A percentile compares a stretch with the other conserved stretches of the same genome.
These are phyloP conservation scores for Cicer pinnatifidum DNA, from an alignment of 306 rosid species.

Conservation along the genomic window DNA sequence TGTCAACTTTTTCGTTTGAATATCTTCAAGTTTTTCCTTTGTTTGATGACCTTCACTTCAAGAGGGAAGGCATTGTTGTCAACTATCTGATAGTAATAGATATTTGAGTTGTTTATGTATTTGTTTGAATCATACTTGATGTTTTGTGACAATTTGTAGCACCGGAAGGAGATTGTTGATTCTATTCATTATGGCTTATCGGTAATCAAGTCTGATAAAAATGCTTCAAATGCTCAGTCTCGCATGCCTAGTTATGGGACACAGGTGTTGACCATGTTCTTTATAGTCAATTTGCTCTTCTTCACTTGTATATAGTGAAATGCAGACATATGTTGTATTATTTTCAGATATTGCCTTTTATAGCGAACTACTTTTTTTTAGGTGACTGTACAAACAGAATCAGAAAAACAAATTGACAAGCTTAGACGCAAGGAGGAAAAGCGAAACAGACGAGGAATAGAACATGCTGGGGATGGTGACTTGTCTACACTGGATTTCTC, in stretches of 20 bases:
- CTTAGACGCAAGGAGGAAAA: slow-evolving; percentile 98
- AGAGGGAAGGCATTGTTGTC: slow-evolving; percentile 20
- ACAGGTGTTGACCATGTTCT: slow-evolving; percentile 61
- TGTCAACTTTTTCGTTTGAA: slow-evolving; percentile 36
- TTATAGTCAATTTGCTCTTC: slow-evolving; percentile 29
- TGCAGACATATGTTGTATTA: slow-evolving; percentile 15
- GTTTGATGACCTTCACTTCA: slow-evolving; percentile 33
- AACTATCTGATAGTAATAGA: slow-evolving; percentile 12
- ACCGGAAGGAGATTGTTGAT: slow-evolving; percentile 81
- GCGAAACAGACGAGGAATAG: slow-evolving; percentile 76
- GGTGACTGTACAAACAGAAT: slow-evolving; percentile 95
- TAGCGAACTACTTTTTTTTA: slow-evolving; percentile 42
- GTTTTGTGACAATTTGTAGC: slow-evolving; percentile 56
- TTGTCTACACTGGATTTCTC: slow-evolving; percentile 71
- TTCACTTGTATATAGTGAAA: slow-evolving; percentile 31
- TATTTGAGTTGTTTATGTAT: slow-evolving; percentile 29
- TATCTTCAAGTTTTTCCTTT: slow-evolving; percentile 8
- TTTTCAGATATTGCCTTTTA: slow-evolving; percentile 21
- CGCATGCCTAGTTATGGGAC: slow-evolving; percentile 98
- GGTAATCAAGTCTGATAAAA: slow-evolving; percentile 73
- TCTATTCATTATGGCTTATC: slow-evolving; percentile 77
- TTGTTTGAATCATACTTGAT: slow-evolving; percentile 32
- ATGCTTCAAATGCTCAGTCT: slow-evolving; percentile 70
- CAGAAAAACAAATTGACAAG: slow-evolving; percentile 86
- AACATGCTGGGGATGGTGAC: slow-evolving; percentile 67